Conservation (phyloP, 1,284 basidiomycete genomes). For the Blastosporella zonata region DNA sequence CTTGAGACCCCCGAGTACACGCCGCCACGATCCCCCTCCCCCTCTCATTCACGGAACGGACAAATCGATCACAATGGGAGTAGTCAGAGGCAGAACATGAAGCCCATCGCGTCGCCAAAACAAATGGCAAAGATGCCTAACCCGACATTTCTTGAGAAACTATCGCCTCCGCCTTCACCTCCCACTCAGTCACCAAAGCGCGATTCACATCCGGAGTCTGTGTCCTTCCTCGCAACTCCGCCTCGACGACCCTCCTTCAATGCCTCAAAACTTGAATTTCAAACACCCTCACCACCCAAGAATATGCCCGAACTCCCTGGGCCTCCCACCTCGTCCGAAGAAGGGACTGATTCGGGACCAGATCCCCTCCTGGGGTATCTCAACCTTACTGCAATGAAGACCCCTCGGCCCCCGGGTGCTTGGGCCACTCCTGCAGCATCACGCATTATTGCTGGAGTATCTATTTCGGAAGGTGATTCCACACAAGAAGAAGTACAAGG, state of each 20-base stretch:
- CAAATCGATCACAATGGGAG: slow-evolving; percentile 13
- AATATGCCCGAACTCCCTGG: slow-evolving; percentile 57
- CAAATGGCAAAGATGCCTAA: background rate
- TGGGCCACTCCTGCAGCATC: slow-evolving; percentile 29
- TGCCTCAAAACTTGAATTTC: slow-evolving; percentile 45
- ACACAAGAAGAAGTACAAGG: slow-evolving; percentile 14
- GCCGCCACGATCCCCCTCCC: slow-evolving; percentile 18
- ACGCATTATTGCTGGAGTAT: background rate
- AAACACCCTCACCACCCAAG: slow-evolving; percentile 60
- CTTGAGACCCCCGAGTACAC: slow-evolving; percentile 20
- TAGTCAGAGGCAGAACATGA: slow-evolving; percentile 18
- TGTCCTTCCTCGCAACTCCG: slow-evolving; percentile 44
- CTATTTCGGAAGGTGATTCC: slow-evolving; percentile 13
- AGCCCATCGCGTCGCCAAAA: slow-evolving; percentile 7
- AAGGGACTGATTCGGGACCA: slow-evolving; percentile 28
- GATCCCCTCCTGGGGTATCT: slow-evolving; percentile 4
- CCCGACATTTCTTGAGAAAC: slow-evolving; percentile 6
- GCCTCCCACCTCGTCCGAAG: slow-evolving; percentile 49
- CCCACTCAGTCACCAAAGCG: slow-evolving; percentile 20
- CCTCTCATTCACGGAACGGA: background rate
- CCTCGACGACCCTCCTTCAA: slow-evolving; percentile 42
- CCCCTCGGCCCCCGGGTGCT: slow-evolving; percentile 31
- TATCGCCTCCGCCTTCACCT: slow-evolving; percentile 31
- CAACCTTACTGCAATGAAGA: slow-evolving; percentile 23
- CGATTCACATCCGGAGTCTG: slow-evolving; percentile 18